Evolutionary conservation across 352 stramenopile genomes (phyloP), one percentile per base, ranked within the genome.

Genomic region (Paralagenidium karlingii): DNA sequence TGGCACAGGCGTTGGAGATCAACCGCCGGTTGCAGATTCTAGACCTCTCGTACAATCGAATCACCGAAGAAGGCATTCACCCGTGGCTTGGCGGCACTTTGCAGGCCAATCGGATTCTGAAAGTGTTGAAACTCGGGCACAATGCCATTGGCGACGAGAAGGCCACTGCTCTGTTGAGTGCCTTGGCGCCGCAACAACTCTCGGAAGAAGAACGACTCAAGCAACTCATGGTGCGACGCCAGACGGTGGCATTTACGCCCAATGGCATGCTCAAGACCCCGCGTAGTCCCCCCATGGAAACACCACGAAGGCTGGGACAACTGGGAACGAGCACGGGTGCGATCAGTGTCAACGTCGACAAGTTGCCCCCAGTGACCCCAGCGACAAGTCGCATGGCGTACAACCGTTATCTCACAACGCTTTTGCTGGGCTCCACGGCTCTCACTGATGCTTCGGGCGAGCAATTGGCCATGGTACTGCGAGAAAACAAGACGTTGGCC

Each of bases 1-100:
- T 87, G 13, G 74, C 70, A 16, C 69, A 64, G 19, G 62, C 58
- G 11, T 34, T 87, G 19, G 38, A 32, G 5, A 43, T 53, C 10
- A 80, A 87, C 31, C 26, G 31, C 0, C 43, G 57, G 20, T 43
- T 87, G 24, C 51, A 38, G 20, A 22, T 71, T 0, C 36, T 87
- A 6, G 68, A 87, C 43, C 53, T 87, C 24, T 68, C 58, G 43
- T 68, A 87, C 58, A 87, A 87, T 27, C 68, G 53, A 16, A 78
- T 84, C 18, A 66, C 69, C 6, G 53, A 45, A 3, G 59, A 76
- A 8, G 74, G 74, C 3, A 51, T 84, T 18, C 50, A 45, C 7
- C 58, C 63, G 13, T 87, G 74, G 74, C 63, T 87, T 22, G 70
- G 70, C 8, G 47, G 60, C 25, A 69, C 68, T 6, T 50, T 87